A percentile compares a stretch with the other conserved stretches of the same genome.
Conservation (phyloP, 2,329 filamentous ascomycete genomes). For the Sphaceloma murrayae region DNA sequence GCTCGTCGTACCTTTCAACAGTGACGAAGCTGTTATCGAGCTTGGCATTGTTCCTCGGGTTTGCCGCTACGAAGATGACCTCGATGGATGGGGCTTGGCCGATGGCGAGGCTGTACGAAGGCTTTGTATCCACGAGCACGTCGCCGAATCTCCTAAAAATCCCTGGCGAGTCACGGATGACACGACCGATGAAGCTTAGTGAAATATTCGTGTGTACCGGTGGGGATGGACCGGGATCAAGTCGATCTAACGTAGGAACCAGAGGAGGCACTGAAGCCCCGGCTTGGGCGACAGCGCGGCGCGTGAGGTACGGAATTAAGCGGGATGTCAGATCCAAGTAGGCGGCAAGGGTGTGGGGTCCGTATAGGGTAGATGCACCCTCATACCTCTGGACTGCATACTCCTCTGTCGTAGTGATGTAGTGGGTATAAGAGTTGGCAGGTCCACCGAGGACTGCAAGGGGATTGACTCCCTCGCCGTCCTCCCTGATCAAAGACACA, state of each 20-base stretch:
- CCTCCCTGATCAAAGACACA: slow-evolving; percentile 25
- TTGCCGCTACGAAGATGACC: slow-evolving; percentile 72
- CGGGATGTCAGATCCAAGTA: slow-evolving; percentile 79
- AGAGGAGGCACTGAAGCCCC: slow-evolving; percentile 30
- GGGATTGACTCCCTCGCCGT: slow-evolving; percentile 45
- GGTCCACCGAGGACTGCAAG: slow-evolving; percentile 80
- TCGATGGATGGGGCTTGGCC: slow-evolving; percentile 51
- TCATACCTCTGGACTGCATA: slow-evolving; percentile 83
- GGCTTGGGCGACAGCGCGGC: slow-evolving; percentile 25
- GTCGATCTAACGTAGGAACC: slow-evolving; percentile 27
- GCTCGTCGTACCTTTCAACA: slow-evolving; percentile 53
- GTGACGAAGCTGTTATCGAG: slow-evolving; percentile 69
- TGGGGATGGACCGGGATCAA: slow-evolving; percentile 49
- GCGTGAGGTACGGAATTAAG: slow-evolving; percentile 57
- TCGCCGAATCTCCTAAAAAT: slow-evolving; percentile 62
- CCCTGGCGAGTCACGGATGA: slow-evolving; percentile 62
- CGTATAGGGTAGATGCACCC: slow-evolving; percentile 85
- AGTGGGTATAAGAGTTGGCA: slow-evolving; percentile 83
- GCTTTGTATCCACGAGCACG: slow-evolving; percentile 47
- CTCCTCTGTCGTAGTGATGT: slow-evolving; percentile 69
- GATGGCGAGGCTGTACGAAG: slow-evolving; percentile 46
- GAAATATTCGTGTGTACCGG: slow-evolving; percentile 71
- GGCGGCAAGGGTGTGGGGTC: slow-evolving; percentile 69
- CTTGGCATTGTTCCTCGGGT: slow-evolving; percentile 78
- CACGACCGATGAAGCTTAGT: slow-evolving; percentile 68